These are phyloP conservation scores for Lotmaria passim DNA, from an alignment of 208 protist species.

Conservation along the genomic window DNA sequence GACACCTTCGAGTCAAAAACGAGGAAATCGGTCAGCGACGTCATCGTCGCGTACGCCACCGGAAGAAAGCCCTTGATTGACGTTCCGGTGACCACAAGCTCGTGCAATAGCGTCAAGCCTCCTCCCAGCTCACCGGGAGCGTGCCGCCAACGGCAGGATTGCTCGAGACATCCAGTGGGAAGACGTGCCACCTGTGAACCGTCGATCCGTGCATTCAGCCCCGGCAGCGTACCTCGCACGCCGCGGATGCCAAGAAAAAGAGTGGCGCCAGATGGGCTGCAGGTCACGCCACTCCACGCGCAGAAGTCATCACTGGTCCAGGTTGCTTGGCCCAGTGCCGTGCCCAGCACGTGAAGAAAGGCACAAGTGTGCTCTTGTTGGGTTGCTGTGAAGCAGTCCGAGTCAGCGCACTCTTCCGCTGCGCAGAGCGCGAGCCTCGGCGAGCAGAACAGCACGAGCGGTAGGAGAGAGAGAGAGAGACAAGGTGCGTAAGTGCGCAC, in stretches of 20 bases:
- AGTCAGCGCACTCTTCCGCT: no score
- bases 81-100: not conserved
- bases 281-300: not conserved
- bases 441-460: no score
- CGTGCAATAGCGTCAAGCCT: not conserved
- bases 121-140: not conserved
- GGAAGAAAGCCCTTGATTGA: not conserved
- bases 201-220: not conserved
- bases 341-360: not conserved
- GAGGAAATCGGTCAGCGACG: not conserved
- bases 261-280: not conserved
- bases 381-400: no score
- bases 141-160: not conserved
- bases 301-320: conserved; percentile 1
- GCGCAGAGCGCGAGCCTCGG: no score
- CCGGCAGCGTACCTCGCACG: not conserved
- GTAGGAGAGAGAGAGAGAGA: no score
- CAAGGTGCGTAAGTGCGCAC: no score
- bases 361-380: not conserved
- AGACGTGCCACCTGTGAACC: not conserved
- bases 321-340: not conserved
- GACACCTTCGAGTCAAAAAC: not conserved
- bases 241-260: not conserved
- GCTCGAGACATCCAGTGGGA: not conserved
- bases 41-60: not conserved